Conservation (phyloP, 768 basidiomycete genomes). For the Calocera cornea region DNA sequence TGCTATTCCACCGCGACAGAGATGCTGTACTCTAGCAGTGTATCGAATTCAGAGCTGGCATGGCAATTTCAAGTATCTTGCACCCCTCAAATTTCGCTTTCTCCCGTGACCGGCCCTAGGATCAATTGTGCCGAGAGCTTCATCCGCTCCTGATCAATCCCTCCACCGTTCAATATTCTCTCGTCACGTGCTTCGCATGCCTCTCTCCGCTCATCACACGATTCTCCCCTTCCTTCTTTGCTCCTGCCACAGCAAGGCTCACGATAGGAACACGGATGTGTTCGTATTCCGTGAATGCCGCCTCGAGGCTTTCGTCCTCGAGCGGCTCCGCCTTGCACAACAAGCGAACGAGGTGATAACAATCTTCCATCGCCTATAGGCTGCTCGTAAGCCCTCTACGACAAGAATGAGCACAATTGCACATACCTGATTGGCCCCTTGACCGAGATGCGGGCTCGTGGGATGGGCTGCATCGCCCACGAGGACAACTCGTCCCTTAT, state of each 20-base stretch:
- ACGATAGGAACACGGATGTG: constrained; percentile 27
- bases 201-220: constrained; percentile 25
- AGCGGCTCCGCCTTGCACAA: constrained; percentile 24
- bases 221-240: constrained; percentile 25
- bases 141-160: too few species aligned
- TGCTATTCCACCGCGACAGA: too few species aligned
- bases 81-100: too few species aligned
- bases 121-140: too few species aligned
- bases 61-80: too few species aligned
- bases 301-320: constrained; percentile 19
- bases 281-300: constrained; percentile 27
- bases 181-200: constrained; percentile 24
- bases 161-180: constrained; percentile 7
- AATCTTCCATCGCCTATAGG: constrained; percentile 24
- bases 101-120: too few species aligned
- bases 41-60: too few species aligned
- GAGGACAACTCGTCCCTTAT: constrained; percentile 31
- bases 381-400: neutral
- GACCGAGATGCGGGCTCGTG: constrained; percentile 35
- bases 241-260: constrained; percentile 25
- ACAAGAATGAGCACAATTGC: neutral
- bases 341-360: constrained; percentile 26
- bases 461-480: constrained; percentile 37
- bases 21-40: too few species aligned
- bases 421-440: constrained; percentile 34